phyloP scores from a whole-genome alignment of 225 moss, liverwort and hornwort species.

The Thuidium tamariscinum region DNA sequence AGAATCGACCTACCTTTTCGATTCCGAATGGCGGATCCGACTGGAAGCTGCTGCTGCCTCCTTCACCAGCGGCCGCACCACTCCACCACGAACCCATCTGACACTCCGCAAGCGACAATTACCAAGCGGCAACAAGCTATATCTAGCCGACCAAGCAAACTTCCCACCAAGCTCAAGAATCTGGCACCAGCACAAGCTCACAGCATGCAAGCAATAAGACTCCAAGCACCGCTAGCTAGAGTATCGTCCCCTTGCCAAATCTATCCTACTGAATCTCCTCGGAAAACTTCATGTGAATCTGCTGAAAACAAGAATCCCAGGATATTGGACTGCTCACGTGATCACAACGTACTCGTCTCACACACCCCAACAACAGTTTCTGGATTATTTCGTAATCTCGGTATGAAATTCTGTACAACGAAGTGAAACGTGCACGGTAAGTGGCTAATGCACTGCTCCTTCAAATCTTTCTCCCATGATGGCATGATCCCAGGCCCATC shows the following conservation, averaged over 20 bases:
- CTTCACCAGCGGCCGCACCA: not conserved
- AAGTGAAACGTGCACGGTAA: not conserved
- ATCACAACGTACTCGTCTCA: not conserved
- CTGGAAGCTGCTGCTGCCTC: not conserved
- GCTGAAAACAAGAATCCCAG: not conserved
- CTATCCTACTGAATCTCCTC: not conserved
- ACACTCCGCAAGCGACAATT: not conserved
- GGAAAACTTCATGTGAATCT: not conserved
- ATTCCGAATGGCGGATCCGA: not conserved
- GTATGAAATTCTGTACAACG: not conserved
- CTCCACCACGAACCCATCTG: not conserved
- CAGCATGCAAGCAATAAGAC: not conserved
- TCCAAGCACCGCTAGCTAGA: not conserved
- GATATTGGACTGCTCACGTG: not conserved
- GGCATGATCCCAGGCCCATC: not conserved
- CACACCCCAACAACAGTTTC: not conserved
- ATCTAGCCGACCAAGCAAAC: not conserved
- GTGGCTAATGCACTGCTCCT: not conserved
- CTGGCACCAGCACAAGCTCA: not conserved
- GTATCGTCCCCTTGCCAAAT: not conserved
- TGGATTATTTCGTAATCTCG: not conserved
- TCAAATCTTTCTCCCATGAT: not conserved
- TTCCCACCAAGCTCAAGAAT: not conserved
- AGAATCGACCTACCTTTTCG: not conserved
- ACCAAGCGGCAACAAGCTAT: not conserved